These are phyloP conservation scores for Fraxinus quadrangulata DNA, from an alignment of 257 asterid species.

Conservation along the genomic window DNA sequence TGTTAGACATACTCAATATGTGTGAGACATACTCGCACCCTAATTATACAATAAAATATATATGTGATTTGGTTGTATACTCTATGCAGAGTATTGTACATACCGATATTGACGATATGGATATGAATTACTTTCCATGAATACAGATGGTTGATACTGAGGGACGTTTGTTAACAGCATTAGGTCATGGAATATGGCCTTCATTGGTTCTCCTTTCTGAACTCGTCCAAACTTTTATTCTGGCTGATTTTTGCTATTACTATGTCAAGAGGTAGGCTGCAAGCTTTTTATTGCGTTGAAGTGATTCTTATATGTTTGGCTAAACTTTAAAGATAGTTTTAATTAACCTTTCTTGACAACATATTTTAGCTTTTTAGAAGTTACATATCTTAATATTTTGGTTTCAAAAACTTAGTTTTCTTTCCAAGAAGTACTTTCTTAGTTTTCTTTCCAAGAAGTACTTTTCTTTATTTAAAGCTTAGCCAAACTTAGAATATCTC, in stretches of 20 bases:
- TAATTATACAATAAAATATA: too few species aligned
- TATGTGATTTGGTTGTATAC: not conserved
- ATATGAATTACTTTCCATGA: not conserved
- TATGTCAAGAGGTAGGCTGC: constrained; percentile 23
- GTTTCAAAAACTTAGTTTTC: not conserved
- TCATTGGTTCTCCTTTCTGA: constrained; percentile 25
- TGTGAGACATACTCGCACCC: not conserved
- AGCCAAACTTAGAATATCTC: not conserved
- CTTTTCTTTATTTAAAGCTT: not conserved
- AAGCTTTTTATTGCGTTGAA: not conserved
- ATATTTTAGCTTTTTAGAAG: not conserved
- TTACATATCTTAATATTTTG: not conserved
- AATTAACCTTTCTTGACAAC: not conserved
- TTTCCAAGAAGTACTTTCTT: too few species aligned
- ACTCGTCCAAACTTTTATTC: constrained; percentile 28
- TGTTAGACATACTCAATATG: too few species aligned
- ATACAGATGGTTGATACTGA: constrained; percentile 19
- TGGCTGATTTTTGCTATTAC: constrained; percentile 25
- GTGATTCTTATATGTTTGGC: not conserved
- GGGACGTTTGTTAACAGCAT: constrained; percentile 26
- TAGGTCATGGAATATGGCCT: constrained; percentile 32
- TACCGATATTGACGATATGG: not conserved
- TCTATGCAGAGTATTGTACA: not conserved
- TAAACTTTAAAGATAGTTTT: not conserved
- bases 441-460: too few species aligned